Evolutionary conservation across 257 asterid species (phyloP), one percentile per base, ranked within the genome.

Genomic region (Cynanchum wilfordii): DNA sequence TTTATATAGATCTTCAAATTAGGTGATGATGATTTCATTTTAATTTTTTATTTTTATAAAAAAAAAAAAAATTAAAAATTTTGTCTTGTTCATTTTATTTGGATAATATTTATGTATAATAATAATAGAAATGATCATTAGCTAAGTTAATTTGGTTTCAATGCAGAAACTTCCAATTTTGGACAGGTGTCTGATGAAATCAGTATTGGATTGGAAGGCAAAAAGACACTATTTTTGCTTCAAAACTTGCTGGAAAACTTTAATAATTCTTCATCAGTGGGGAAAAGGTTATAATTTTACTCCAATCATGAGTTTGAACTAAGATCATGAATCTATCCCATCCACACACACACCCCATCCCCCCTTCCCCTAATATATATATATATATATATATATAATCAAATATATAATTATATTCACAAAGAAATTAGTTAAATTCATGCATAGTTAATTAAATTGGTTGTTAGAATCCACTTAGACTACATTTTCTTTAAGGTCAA

Each of bases 141-240:
- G 38, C 38, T 33, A 33, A 40, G 45, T 7, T 42, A 42, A 42
- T 42, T 42, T 42, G 10, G 10, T 7, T 54, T 54, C 47, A 10
- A 10, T 30, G 51, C 51, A 70, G 17, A 70, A 20, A 50, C 64
- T 51, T 33, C 73, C 73, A 20, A 52, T 20, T 27, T 52, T 52
- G 10, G 62, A 15, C 62, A 69, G 27, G 49, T 69, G 49, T 69
- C 29, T 1, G 38, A 50, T 24, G 27, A 19, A 30, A 19, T 13
- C 47, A 68, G 60, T 29, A 27, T 7, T 11, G 30, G 59, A 50
- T 27, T 13, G 20, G 29, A 63, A 42, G 1, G 45, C 45, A 15
- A 12, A 17, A 1, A 29, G 36, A 16, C 0, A 8, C 22, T 30
- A 7, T 47, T 68, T 49, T 29, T 24, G 3, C 73, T 51, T 44